A percentile compares a stretch with the other conserved stretches of the same genome.
These are phyloP conservation scores for Biscogniauxia mediterranea DNA, from an alignment of 2,329 filamentous ascomycete species.

Conservation along the genomic window DNA sequence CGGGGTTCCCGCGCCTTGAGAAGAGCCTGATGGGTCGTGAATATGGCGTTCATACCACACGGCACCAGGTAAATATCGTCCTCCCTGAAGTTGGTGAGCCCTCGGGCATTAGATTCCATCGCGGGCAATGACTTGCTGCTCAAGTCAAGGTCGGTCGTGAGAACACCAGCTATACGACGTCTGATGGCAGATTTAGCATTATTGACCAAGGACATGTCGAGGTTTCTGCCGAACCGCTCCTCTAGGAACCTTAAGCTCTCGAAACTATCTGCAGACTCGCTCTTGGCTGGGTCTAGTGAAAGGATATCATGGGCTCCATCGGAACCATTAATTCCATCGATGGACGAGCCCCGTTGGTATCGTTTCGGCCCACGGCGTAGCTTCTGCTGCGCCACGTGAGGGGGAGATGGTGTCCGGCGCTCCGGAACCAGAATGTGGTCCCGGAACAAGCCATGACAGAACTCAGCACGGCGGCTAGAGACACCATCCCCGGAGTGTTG, in stretches of 20 bases:
- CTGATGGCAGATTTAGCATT: slow-evolving; percentile 84
- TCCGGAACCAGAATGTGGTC: slow-evolving; percentile 57
- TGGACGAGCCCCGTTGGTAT: slow-evolving; percentile 63
- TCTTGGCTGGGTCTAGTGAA: slow-evolving; percentile 17
- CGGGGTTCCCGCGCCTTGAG: slow-evolving; percentile 60
- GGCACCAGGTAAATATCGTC: slow-evolving; percentile 88
- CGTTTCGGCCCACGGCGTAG: slow-evolving; percentile 70
- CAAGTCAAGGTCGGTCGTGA: slow-evolving; percentile 71
- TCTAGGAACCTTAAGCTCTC: slow-evolving; percentile 85
- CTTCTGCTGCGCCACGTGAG: slow-evolving; percentile 34
- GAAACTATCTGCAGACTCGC: slow-evolving; percentile 41
- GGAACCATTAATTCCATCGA: slow-evolving; percentile 32
- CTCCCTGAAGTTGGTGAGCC: slow-evolving; percentile 68
- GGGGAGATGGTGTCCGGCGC: slow-evolving; percentile 23
- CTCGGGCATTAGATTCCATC: slow-evolving; percentile 48
- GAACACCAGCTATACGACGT: slow-evolving; percentile 81
- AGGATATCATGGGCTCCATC: slow-evolving; percentile 20
- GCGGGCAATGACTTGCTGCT: slow-evolving; percentile 49
- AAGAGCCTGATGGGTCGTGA: slow-evolving; percentile 76
- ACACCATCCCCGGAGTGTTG: slow-evolving; percentile 93
- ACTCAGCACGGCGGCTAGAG: slow-evolving; percentile 87
- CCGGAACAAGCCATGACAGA: slow-evolving; percentile 73
- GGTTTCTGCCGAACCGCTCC: slow-evolving; percentile 88
- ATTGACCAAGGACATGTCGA: slow-evolving; percentile 74
- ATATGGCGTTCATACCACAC: slow-evolving; percentile 93